Evolutionary conservation across 352 stramenopile genomes (phyloP), one percentile per base, ranked within the genome.

Genomic region (Plasmopara halstedii): DNA sequence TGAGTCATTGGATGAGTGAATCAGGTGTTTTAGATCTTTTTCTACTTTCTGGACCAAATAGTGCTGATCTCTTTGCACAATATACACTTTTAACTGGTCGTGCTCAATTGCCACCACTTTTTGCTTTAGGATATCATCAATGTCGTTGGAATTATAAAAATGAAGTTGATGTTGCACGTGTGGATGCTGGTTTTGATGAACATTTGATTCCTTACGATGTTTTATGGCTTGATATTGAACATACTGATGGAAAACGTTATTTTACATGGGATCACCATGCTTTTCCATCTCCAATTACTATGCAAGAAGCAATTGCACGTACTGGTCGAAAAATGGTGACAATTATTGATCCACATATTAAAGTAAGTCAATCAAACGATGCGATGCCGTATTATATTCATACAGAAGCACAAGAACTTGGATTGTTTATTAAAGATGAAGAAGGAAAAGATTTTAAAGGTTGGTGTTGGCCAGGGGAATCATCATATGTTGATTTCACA

Each of bases 121-220:
- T 99, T 67, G 81, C 91, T 15, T 64, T 99, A 23, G 95, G 86
- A 9, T 99, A 99, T 68, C 97, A 99, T 60, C 97, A 99, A 70
- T 98, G 95, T 59, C 88, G 96, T 37, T 99, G 97, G 97, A 99
- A 99, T 74, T 99, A 99, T 74, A 96, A 97, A 50, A 97, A 99
- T 66, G 97, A 99, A 50, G 73, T 82, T 15, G 95, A 99, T 65
- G 88, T 99, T 18, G 81, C 85, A 17, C 70, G 83, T 35, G 79
- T 91, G 8, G 62, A 94, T 54, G 70, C 69, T 19, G 92, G 90
- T 29, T 98, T 98, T 59, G 94, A 98, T 58, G 90, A 97, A 50
- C 68, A 97, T 34, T 72, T 99, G 63, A 98, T 99, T 58, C 97
- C 97, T 5, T 99, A 99, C 64, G 97, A 99, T 72, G 97, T 99